These are phyloP conservation scores for Saccharomycopsis hybrid DNA, from an alignment of 1,139 yeast species.

Conservation along the genomic window DNA sequence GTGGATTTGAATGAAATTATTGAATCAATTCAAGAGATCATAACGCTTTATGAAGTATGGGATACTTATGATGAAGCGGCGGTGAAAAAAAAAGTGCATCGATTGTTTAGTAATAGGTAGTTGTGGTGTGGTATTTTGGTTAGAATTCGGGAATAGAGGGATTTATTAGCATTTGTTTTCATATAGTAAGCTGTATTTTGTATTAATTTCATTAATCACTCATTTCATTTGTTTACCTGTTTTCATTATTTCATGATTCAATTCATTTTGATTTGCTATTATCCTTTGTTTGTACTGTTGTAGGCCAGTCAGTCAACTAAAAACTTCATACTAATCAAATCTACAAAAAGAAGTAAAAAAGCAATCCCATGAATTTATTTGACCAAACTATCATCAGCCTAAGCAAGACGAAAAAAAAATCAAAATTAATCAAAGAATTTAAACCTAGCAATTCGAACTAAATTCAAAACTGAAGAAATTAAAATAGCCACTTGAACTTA, in stretches of 20 bases:
- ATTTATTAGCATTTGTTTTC: too few species aligned
- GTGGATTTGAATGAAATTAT: slow-evolving; percentile 70
- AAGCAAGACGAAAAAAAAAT: too few species aligned
- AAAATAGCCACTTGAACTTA: too few species aligned
- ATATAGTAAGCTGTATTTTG: background rate
- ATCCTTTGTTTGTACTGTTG: too few species aligned
- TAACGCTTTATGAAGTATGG: slow-evolving; percentile 79
- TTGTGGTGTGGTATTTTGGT: background rate
- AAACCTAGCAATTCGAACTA: too few species aligned
- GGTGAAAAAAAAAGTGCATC: slow-evolving; percentile 28
- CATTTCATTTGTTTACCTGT: background rate
- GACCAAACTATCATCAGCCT: too few species aligned
- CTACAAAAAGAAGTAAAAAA: too few species aligned
- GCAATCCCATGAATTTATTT: too few species aligned
- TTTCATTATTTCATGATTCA: background rate
- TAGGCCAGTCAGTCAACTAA: too few species aligned
- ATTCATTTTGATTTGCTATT: background rate
- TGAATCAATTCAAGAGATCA: slow-evolving; percentile 76
- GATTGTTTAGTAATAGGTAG: slow-evolving; percentile 23
- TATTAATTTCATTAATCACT: background rate
- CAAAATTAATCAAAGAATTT: too few species aligned
- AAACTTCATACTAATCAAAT: too few species aligned
- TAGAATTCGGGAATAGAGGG: background rate
- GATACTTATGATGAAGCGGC: slow-evolving; percentile 64
- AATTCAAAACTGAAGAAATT: too few species aligned